These are phyloP conservation scores for Blumeria graminis DNA, from an alignment of 2,329 filamentous ascomycete genomes.

Conservation along the genomic window DNA sequence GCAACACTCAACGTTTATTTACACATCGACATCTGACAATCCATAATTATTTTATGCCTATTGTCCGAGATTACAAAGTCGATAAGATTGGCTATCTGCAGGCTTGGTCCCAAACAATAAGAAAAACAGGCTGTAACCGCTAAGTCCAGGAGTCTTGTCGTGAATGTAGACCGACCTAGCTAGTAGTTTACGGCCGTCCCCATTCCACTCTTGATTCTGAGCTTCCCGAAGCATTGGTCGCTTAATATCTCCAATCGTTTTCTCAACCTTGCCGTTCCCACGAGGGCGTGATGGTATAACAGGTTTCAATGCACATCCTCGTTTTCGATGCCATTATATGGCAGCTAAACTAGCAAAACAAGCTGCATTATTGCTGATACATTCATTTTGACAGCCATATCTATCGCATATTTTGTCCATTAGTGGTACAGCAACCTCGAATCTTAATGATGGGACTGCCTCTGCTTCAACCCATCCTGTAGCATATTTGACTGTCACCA, in stretches of 20 bases:
- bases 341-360: not conserved
- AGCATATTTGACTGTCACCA: not conserved
- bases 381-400: not conserved
- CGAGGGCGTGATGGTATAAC: not conserved
- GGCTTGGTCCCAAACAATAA: not conserved
- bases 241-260: too few relatives aligned
- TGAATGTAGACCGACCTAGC: not conserved
- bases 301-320: not conserved
- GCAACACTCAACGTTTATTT: too few relatives aligned
- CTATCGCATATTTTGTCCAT: not conserved
- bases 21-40: too few relatives aligned
- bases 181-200: too few relatives aligned
- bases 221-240: too few relatives aligned
- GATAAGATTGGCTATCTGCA: not conserved
- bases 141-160: not conserved
- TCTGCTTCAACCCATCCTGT: not conserved
- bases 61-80: too few relatives aligned
- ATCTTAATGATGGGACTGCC: not conserved
- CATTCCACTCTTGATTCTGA: too few relatives aligned
- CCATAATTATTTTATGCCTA: too few relatives aligned
- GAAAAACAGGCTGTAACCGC: not conserved
- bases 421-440: not conserved
- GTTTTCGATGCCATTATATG: not conserved
- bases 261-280: too few relatives aligned
- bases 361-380: not conserved